Percentiles rank a stretch among this genome's conserved stretches.
These are phyloP conservation scores for Trichoderma polysporum DNA, from an alignment of 2,329 filamentous ascomycete genomes.

Conservation along the genomic window DNA sequence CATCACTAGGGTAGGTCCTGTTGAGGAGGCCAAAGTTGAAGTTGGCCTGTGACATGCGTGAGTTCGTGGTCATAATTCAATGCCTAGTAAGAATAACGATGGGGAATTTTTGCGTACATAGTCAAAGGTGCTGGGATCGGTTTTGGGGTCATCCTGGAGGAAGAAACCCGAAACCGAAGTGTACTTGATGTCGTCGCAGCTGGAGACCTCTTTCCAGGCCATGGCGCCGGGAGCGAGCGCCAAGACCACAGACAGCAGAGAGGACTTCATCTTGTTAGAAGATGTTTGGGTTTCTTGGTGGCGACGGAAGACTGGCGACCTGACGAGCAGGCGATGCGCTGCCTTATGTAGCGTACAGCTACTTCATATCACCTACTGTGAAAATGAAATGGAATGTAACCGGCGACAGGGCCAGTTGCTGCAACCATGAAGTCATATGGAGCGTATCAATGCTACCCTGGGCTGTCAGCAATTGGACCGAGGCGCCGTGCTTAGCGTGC, in stretches of 20 bases:
- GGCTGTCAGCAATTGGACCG: conserved; percentile 17
- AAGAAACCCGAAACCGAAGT: conserved; percentile 62
- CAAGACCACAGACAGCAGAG: conserved; percentile 32
- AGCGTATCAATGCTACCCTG: conserved; percentile 12
- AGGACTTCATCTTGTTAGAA: conserved; percentile 34
- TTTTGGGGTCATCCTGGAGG: conserved; percentile 59
- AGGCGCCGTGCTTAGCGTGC: conserved; percentile 9
- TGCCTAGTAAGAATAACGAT: conserved; percentile 4
- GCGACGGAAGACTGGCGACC: neutral
- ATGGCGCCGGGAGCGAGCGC: conserved; percentile 31
- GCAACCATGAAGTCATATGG: conserved; percentile 9
- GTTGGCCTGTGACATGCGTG: conserved; percentile 43
- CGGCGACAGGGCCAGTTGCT: neutral
- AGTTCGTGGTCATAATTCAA: neutral
- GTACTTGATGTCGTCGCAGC: conserved; percentile 53
- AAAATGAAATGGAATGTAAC: conserved; percentile 12
- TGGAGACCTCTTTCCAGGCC: conserved; percentile 34
- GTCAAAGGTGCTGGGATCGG: conserved; percentile 58
- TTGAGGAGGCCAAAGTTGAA: conserved; percentile 67
- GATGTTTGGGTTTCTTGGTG: neutral
- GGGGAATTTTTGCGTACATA: conserved; percentile 48
- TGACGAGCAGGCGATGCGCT: neutral
- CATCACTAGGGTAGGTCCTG: conserved; percentile 58
- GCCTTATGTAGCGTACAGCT: neutral
- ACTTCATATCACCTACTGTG: neutral